A percentile compares a stretch with the other conserved stretches of the same genome.
These are phyloP conservation scores for Forsythia suspensa DNA, from an alignment of 257 asterid genomes.

Conservation along the genomic window DNA sequence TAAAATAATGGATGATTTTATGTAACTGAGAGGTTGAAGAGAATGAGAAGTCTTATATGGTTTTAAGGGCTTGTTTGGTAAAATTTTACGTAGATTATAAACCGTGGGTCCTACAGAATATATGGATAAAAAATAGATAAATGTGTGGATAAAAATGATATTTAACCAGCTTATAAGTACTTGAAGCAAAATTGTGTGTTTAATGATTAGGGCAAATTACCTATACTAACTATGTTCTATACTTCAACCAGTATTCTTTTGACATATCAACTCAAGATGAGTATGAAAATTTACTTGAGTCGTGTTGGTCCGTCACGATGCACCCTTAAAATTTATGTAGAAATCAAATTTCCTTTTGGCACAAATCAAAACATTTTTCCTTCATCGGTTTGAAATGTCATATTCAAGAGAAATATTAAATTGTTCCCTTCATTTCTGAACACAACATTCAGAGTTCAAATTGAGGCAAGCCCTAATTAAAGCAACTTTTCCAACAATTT, in stretches of 20 bases:
- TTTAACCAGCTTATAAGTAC: too few species aligned
- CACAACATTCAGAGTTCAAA: not conserved
- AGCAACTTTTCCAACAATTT: not conserved
- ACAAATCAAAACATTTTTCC: not conserved
- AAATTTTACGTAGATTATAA: not conserved
- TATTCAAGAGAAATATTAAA: not conserved
- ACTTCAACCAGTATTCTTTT: too few species aligned
- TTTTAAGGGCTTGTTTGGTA: not conserved
- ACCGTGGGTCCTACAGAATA: too few species aligned
- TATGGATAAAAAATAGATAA: too few species aligned
- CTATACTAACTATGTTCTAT: too few species aligned
- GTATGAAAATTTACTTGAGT: not conserved
- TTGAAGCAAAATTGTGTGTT: too few species aligned
- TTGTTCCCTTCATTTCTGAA: not conserved
- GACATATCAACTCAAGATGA: not conserved
- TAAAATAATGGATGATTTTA: not conserved
- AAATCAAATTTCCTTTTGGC: not conserved
- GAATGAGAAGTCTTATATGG: conserved; percentile 19
- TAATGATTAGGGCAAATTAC: not conserved
- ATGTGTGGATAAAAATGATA: too few species aligned
- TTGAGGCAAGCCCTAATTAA: too few species aligned
- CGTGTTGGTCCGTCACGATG: not conserved
- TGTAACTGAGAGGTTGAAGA: conserved; percentile 9
- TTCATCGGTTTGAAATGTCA: not conserved
- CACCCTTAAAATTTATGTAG: not conserved